These are phyloP conservation scores for Fraxinus latifolia DNA, from an alignment of 305 asterid species.

Conservation along the genomic window DNA sequence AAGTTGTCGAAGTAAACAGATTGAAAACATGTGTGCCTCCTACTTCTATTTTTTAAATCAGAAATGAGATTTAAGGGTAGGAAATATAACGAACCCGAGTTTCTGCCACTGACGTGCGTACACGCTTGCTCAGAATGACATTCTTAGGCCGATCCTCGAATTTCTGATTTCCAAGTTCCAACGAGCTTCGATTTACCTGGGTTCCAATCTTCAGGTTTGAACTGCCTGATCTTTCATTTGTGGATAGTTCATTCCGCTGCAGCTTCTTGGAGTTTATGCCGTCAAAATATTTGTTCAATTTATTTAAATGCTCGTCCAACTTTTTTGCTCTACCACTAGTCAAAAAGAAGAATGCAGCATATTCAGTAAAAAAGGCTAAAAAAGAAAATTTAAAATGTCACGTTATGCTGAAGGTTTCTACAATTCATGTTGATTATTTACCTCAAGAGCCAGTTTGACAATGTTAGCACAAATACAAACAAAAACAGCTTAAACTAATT, in stretches of 20 bases:
- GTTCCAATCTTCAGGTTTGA: constrained; percentile 65
- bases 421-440: constrained; percentile 13
- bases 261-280: constrained; percentile 66
- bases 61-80: constrained; percentile 7
- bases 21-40: background rate
- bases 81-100: constrained; percentile 66
- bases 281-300: constrained; percentile 56
- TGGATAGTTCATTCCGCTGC: constrained; percentile 61
- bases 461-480: background rate
- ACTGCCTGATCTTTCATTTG: constrained; percentile 71
- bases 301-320: constrained; percentile 68
- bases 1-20: constrained; percentile 1
- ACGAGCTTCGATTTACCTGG: constrained; percentile 66
- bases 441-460: constrained; percentile 3
- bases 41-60: background rate
- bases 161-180: constrained; percentile 60
- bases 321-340: constrained; percentile 75
- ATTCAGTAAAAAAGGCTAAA: constrained; percentile 17
- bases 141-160: constrained; percentile 82
- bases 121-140: constrained; percentile 70
- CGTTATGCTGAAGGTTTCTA: background rate
- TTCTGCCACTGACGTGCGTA: constrained; percentile 84
- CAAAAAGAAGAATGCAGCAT: constrained; percentile 31
- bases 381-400: constrained; percentile 7
- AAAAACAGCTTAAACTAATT: background rate